Conservation (phyloP, 2,329 filamentous ascomycete species). For the Verticillium alfalfae region DNA sequence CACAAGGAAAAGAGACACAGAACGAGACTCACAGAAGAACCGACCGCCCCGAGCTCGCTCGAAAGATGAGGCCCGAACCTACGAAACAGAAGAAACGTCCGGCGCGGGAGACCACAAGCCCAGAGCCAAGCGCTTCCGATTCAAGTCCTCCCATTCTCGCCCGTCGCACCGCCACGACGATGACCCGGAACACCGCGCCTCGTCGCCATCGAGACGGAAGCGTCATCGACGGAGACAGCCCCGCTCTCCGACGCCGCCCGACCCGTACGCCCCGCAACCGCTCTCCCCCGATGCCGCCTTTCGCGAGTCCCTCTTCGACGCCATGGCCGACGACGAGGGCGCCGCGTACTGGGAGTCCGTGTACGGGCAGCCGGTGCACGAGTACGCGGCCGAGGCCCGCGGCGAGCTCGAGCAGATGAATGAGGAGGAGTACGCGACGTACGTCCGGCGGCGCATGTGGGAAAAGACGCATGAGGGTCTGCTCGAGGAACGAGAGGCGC, state of each 20-base stretch:
- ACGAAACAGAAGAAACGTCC: neutral
- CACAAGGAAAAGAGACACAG: neutral
- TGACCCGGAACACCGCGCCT: slow-evolving; percentile 6
- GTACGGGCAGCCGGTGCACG: slow-evolving; percentile 93
- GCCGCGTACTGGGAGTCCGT: slow-evolving; percentile 92
- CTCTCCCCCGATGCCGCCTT: slow-evolving; percentile 73
- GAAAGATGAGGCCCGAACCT: neutral
- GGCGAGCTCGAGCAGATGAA: slow-evolving; percentile 75
- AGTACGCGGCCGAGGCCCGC: slow-evolving; percentile 52
- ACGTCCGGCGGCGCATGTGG: slow-evolving; percentile 89
- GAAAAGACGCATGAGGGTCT: slow-evolving; percentile 86
- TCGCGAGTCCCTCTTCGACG: slow-evolving; percentile 91
- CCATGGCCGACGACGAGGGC: slow-evolving; percentile 93
- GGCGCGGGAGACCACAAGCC: slow-evolving; percentile 5
- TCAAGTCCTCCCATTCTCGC: slow-evolving; percentile 29
- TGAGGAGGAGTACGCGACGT: slow-evolving; percentile 85
- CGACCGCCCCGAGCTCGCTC: neutral
- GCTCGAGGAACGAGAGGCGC: slow-evolving; percentile 65
- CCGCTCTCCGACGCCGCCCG: slow-evolving; percentile 35
- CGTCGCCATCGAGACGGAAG: slow-evolving; percentile 13
- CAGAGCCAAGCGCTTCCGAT: slow-evolving; percentile 30
- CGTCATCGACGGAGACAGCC: slow-evolving; percentile 18
- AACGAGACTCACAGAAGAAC: neutral
- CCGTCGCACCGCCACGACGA: slow-evolving; percentile 15
- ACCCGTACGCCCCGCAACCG: slow-evolving; percentile 38